Conservation (phyloP, 2,329 filamentous ascomycete species). For the Cercospora citrullina region DNA sequence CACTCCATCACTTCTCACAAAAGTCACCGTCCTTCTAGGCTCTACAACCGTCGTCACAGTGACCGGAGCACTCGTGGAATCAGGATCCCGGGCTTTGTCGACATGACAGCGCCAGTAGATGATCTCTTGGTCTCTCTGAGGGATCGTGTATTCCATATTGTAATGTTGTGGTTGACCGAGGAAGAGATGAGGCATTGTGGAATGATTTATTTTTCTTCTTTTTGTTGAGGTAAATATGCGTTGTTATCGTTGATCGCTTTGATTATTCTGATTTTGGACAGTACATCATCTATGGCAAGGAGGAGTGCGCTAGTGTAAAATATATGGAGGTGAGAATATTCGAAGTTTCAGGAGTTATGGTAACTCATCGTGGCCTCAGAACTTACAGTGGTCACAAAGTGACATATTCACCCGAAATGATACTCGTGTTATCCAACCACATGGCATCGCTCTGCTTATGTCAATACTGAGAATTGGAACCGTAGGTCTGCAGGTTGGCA, state of each 20-base stretch:
- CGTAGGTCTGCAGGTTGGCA: neutral
- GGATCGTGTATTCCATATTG: neutral
- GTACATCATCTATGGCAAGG: neutral
- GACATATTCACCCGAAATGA: neutral
- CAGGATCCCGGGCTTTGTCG: neutral
- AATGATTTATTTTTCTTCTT: neutral
- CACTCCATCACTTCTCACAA: neutral
- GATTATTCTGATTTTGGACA: neutral
- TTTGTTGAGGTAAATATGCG: neutral
- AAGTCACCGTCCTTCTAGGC: neutral
- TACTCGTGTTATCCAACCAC: neutral
- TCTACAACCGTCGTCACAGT: neutral
- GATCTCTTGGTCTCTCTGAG: neutral
- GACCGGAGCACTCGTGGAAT: neutral
- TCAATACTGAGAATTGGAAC: rapidly evolving
- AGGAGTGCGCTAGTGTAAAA: neutral
- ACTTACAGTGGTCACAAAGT: neutral
- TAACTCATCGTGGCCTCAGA: neutral
- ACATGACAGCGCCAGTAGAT: neutral
- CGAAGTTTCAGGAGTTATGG: neutral
- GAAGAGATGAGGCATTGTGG: neutral
- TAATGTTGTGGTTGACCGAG: neutral
- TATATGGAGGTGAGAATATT: neutral
- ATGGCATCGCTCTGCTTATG: neutral
- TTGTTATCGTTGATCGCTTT: neutral